Evolutionary conservation across 169 alveolate genomes (phyloP), one percentile per base, ranked within the genome.

Genomic region (Cryptosporidium andersoni): DNA sequence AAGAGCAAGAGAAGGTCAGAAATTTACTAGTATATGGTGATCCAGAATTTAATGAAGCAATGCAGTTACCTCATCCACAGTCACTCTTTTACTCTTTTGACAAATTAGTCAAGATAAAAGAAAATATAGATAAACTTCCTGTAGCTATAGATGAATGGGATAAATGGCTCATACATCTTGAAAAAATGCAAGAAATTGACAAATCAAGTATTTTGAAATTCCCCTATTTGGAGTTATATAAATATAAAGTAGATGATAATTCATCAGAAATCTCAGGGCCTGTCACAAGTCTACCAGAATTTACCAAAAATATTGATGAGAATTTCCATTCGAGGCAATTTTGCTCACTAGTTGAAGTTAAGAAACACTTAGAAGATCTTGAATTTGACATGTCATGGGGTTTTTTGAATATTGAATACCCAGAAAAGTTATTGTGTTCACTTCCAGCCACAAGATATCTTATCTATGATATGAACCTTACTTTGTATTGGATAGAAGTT

Each of bases 21-120:
- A 4, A 12, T 1, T 45, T 55, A 55, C 48, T 74, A 0, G 42
- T 43, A 4, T 14, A 3, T 43, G 85, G 68, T 1, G 60, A 74
- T 14, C 43, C 43, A 43, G 68, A 74, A 16, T 16, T 55, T 14
- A 74, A 36, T 56, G 34, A 55, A 7, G 14, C 11, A 3, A 39
- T n/a, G 5, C 39, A 34, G 25, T 25, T 51, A 39, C 37, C 36
- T 37, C 82, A 67, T 37, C 82, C 82, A 5, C 42, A 40, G 34
- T 74, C 85, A 9, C 58, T 74, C 7, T 74, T 74, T 48, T 43
- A 16, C 45, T 74, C 85, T 14, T 74, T 58, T 49, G 39, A 74
- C 6, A 55, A 16, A 56, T 47, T 74, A 25, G 37, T 2, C 36
- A 60, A 74, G 40, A 4, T 74, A 39, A 45, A 16, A 7, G 11